Evolutionary conservation across 2,329 filamentous ascomycete genomes (phyloP), one percentile per base, ranked within the genome.

Genomic region (Trichoderma sp.): DNA sequence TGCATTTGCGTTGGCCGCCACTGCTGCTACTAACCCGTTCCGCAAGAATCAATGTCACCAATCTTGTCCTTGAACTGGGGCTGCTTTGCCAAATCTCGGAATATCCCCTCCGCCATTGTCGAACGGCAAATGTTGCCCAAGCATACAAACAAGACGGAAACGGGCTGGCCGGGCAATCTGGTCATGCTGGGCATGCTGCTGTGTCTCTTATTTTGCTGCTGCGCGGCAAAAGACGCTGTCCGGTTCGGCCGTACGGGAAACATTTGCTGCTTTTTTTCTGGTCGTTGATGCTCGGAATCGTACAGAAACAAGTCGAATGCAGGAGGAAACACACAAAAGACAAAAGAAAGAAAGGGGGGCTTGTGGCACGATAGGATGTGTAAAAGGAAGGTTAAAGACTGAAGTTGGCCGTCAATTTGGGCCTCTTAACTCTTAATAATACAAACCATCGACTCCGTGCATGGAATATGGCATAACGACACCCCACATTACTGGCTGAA

Each of bases 101-200:
- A 98, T 78, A 98, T 94, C 67, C 94, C 97, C 87, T 98, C 96
- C 63, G 95, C 95, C 97, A 99, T 98, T 38, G 97, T 94, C 8
- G 95, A 98, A 76, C 90, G 89, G 83, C 95, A 99, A 81, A 98
- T 98, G 85, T 99, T 99, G 83, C 97, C 97, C 41, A 98, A 89
- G 85, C 97, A 99, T 80, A 98, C 96, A 83, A 98, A 98, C 71
- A 98, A 90, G 50, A 98, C 93, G 3, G 93, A 95, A 73, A 94
- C 79, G 53, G 84, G 83, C 76, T 85, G 50, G 67, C 62, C 85
- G 11, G 84, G 60, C n/a, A 63, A 24, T 21, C 60, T 63, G 9
- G 60, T 63, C 60, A 63, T 63, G 60, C 60, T 63, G 60, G 60
- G 76, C 84, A 85, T 85, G 24, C 77, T 80, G 77, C 29, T 41